phyloP scores from a whole-genome alignment of 441 rosid species.

The Populus trichocarpa region DNA sequence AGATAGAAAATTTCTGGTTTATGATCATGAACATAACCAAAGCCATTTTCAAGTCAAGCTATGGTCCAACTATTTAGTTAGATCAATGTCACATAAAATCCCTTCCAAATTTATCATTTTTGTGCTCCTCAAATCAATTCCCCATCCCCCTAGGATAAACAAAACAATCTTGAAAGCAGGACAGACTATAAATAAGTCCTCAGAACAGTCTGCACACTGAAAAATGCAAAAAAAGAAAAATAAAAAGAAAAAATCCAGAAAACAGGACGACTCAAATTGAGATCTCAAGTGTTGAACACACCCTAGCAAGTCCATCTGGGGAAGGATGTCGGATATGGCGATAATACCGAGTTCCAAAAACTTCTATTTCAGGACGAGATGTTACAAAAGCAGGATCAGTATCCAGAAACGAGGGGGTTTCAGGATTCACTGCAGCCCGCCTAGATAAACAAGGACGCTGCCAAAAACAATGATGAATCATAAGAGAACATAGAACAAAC shows the following conservation, averaged over 20 bases:
- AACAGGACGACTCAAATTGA: background rate
- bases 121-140: background rate
- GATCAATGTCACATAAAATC: background rate
- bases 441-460: constrained; percentile 58
- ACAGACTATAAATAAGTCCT: background rate
- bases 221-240: too few species aligned
- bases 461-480: constrained; percentile 21
- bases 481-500: constrained; percentile 9
- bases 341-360: constrained; percentile 47
- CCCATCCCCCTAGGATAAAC: background rate
- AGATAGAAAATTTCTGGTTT: background rate
- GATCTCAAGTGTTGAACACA: constrained; percentile 14
- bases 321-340: constrained; percentile 66
- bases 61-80: background rate
- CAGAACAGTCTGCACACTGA: background rate
- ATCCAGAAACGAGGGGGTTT: constrained; percentile 37
- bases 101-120: background rate
- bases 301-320: constrained; percentile 85
- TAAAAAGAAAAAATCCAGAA: background rate
- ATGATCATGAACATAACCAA: background rate
- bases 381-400: constrained; percentile 33
- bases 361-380: constrained; percentile 37
- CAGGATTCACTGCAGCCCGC: constrained; percentile 50
- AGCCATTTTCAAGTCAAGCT: background rate
- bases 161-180: background rate